Evolutionary conservation across 768 basidiomycete species (phyloP), one percentile per base, ranked within the genome.

Genomic region (Hemileccinum rubropunctum): DNA sequence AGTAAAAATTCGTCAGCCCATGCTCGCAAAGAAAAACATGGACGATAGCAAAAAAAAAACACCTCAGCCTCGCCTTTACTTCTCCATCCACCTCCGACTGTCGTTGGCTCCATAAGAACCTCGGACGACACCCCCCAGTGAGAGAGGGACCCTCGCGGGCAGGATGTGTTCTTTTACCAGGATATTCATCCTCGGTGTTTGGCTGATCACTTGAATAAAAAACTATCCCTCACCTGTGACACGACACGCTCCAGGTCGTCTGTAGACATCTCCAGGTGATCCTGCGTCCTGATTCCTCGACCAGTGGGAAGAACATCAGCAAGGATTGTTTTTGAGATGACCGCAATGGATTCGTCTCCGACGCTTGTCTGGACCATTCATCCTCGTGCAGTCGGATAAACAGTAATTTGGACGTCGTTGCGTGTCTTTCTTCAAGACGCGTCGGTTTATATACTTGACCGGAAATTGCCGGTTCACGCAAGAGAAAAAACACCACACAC

Each of bases 151-250:
- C 63, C 68, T 63, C 32, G 42, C 53, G 64, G 70, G 63, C 75
- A 82, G 83, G 88, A 74, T 86, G 82, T 71, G 81, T 91, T 66
- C 79, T 73, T 85, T 91, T 91, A 91, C 88, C 88, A 91, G 88
- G 84, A 73, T 84, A 79, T 70, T 91, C 88, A 66, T 91, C 89
- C 66, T 78, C 64, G 86, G 80, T 75, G 62, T 67, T 50, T 55
- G 51, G 6, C 28, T 4, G 8, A 9, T 30, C 23, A 23, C 23
- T 23, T 23, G 23, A 30, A 30, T 30, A 28, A 28, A 28, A 5
- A 10, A n/a, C n/a, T n/a, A n/a, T n/a, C n/a, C n/a, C n/a, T n/a
- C n/a, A n/a, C n/a, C n/a, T n/a, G n/a, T n/a, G n/a, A n/a, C n/a
- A n/a, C n/a, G n/a, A n/a, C n/a, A n/a, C n/a, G n/a, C n/a, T n/a